A percentile compares a stretch with the other conserved stretches of the same genome.
Conservation (phyloP, 1,284 basidiomycete genomes). For the Gomphus bonarii region DNA sequence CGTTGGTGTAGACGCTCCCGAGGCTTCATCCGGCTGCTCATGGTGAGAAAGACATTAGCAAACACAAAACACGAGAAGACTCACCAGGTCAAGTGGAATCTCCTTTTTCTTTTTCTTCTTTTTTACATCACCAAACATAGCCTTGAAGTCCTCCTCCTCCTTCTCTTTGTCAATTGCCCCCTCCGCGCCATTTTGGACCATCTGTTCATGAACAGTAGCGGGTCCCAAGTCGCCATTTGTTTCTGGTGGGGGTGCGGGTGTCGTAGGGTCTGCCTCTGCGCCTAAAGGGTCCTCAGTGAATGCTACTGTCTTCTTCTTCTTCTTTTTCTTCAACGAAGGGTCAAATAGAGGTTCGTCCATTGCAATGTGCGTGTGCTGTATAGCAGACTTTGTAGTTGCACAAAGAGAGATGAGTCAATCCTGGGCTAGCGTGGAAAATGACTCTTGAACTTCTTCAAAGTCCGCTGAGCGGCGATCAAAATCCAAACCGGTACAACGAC, state of each 20-base stretch:
- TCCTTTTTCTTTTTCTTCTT: constrained; percentile 69
- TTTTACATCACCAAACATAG: constrained; percentile 83
- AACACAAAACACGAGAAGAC: constrained; percentile 20
- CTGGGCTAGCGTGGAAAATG: constrained; percentile 13
- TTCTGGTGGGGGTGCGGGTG: constrained; percentile 62
- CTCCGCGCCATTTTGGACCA: constrained; percentile 40
- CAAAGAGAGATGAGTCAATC: constrained; percentile 7
- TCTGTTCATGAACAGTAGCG: constrained; percentile 62
- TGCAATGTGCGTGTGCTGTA: constrained; percentile 11
- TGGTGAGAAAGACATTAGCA: background rate
- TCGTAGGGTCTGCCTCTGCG: constrained; percentile 70
- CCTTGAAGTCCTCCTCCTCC: constrained; percentile 65
- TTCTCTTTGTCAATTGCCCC: constrained; percentile 26
- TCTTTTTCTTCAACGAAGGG: constrained; percentile 60
- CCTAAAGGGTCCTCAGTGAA: constrained; percentile 79
- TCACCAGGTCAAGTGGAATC: constrained; percentile 72
- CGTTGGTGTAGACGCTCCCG: constrained; percentile 15
- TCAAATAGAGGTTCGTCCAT: constrained; percentile 71
- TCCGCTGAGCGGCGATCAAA: constrained; percentile 15
- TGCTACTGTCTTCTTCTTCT: constrained; percentile 77
- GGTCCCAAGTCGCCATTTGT: constrained; percentile 59
- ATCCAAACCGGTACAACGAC: constrained; percentile 3
- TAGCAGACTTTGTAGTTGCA: background rate
- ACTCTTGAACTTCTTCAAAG: constrained; percentile 12
- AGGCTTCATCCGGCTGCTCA: constrained; percentile 14